Conservation (phyloP, 2,329 filamentous ascomycete species). For the Pezicula carpinea region DNA sequence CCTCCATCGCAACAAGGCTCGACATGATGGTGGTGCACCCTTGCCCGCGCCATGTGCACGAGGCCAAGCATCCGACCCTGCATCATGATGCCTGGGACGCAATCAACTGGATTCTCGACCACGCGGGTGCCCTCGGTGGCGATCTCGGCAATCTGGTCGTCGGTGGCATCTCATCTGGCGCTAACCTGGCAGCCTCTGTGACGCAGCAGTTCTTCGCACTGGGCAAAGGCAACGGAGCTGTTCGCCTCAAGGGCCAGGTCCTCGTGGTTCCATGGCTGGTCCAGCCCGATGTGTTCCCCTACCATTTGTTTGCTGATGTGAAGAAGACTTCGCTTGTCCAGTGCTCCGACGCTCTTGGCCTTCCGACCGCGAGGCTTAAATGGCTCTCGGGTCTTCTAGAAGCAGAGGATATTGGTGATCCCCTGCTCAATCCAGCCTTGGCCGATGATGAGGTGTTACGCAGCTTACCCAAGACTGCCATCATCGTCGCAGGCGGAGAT, state of each 20-base stretch:
- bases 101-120: conserved; percentile 47
- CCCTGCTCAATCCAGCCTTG: neutral
- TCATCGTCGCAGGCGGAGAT: conserved; percentile 42
- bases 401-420: neutral
- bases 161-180: conserved; percentile 46
- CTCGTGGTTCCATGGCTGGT: conserved; percentile 46
- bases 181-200: conserved; percentile 38
- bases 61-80: conserved; percentile 45
- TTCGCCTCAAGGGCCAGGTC: conserved; percentile 43
- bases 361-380: too few species aligned
- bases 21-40: conserved; percentile 38
- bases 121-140: conserved; percentile 34
- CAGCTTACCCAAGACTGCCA: conserved; percentile 36
- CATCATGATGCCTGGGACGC: conserved; percentile 51
- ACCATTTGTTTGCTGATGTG: neutral
- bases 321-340: conserved; percentile 1
- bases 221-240: conserved; percentile 26
- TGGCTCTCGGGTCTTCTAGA: neutral
- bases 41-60: conserved; percentile 55
- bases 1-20: conserved; percentile 31
- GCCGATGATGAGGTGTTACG: conserved; percentile 34
- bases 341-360: neutral
- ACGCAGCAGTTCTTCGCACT: conserved; percentile 21
- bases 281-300: conserved; percentile 6
- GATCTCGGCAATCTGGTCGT: conserved; percentile 37